Base-by-base conservation (phyloP, 257 asterid genomes). In the Cruciata laevipes region DNA sequence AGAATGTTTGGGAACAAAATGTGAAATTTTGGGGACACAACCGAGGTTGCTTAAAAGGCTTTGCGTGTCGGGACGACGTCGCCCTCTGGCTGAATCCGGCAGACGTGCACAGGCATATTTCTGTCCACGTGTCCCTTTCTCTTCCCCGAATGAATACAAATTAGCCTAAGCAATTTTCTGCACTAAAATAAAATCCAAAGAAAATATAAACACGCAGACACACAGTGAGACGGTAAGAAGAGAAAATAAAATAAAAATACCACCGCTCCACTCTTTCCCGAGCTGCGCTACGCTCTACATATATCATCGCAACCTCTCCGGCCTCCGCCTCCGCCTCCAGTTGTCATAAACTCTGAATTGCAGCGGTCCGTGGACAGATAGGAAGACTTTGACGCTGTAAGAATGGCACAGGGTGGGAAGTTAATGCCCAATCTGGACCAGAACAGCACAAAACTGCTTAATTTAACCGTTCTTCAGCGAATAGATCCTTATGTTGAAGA, bases 391-490 rank as follows among this genome's bases (percentile, higher is more conserved):
- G 23, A 44, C 17, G 30, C 13, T 27, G 8, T 10, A 47, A 61
- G 18, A 37, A 74, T 74, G 77, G 56, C 73, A n/a, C 77, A 74
- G 60, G 62, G 52, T 75, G 88, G 82, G 68, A 89, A 89, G 83
- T 75, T 89, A 78, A 87, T 74, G 89, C 98, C 93, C 65, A 82
- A 84, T 78, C 80, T 92, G 9, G 96, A 89, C 76, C 83, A 83
- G 77, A 83, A 86, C 79, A 83, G 83, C 81, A 89, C 97, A 12
- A 85, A 92, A 74, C 27, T 77, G 64, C 83, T 89, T 27, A 89
- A 92, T 78, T 69, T 92, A 70, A 89, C 88, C 23, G 98, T 89
- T 76, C 89, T 92, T 17, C 98, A 89, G 74, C 82, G 98, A 64
- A 78, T 84, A 73, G 98, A 92, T 83, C 91, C 95, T 18, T 86